Percentiles rank a stretch among this genome's conserved stretches.
Evolutionary conservation across 352 stramenopile genomes (phyloP).

Genomic region (Globisporangium iwayamae): DNA sequence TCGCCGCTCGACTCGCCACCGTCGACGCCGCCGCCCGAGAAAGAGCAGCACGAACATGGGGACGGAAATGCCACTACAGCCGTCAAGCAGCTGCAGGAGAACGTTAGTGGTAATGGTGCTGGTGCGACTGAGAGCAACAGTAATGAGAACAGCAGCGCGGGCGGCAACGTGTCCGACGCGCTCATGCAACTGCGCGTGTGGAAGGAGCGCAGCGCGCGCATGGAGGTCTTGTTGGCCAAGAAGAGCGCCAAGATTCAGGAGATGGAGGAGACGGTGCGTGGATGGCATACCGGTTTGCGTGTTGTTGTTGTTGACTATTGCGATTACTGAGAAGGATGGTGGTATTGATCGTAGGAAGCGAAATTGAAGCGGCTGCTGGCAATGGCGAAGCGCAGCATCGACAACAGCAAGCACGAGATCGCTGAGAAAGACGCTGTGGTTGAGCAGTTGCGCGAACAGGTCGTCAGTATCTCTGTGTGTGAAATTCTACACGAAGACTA

Average conservation of each 20-base stretch:
- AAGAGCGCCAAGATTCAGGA: constrained; percentile 74
- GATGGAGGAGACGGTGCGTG: constrained; percentile 64
- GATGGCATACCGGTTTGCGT: no score
- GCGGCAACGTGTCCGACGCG: constrained; percentile 19
- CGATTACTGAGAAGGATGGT: neutral
- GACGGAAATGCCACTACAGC: neutral
- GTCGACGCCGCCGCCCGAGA: neutral
- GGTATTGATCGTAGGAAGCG: constrained; percentile 34
- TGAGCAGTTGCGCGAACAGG: constrained; percentile 40
- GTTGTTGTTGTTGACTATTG: neutral
- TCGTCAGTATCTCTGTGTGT: constrained; percentile 15
- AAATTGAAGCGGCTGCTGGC: constrained; percentile 82
- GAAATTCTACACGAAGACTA: neutral
- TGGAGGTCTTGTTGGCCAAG: constrained; percentile 65
- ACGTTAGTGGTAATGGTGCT: neutral
- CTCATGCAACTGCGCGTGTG: constrained; percentile 43
- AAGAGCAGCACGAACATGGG: constrained; percentile 2
- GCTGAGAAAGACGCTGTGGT: constrained; percentile 59
- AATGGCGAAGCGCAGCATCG: constrained; percentile 87
- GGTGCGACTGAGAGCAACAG: neutral
- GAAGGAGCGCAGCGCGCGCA: constrained; percentile 55
- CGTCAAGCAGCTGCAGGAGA: neutral
- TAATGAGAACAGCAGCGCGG: neutral
- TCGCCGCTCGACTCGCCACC: constrained; percentile 9
- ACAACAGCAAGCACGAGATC: constrained; percentile 85